Conservation (phyloP, 768 basidiomycete genomes). For the Podaxis mareebaensis region DNA sequence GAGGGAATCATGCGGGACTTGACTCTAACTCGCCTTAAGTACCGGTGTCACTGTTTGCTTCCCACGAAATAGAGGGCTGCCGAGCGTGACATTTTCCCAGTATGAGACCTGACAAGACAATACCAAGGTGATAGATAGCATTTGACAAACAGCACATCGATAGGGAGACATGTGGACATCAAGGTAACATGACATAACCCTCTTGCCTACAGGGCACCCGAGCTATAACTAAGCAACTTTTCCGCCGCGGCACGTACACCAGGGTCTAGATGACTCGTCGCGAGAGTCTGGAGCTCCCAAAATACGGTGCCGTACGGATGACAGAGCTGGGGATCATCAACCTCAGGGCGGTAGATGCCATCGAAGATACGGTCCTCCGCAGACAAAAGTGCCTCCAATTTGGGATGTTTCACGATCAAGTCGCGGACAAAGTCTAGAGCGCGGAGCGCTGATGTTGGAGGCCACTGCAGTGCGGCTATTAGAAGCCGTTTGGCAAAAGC, state of each 20-base stretch:
- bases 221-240: conserved; percentile 49
- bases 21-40: background rate
- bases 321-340: conserved; percentile 87
- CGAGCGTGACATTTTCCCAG: background rate
- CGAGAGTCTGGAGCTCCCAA: conserved; percentile 78
- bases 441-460: conserved; percentile 62
- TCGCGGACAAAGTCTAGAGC: conserved; percentile 72
- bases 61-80: background rate
- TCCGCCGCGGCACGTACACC: conserved; percentile 67
- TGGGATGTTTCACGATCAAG: conserved; percentile 75
- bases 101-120: background rate
- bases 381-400: conserved; percentile 80
- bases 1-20: background rate
- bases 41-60: background rate
- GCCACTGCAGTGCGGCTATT: conserved; percentile 78
- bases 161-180: background rate
- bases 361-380: conserved; percentile 85
- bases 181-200: conserved; percentile 16
- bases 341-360: conserved; percentile 81
- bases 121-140: conserved; percentile 1
- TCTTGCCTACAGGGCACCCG: conserved; percentile 28
- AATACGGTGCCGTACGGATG: conserved; percentile 83
- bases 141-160: background rate
- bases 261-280: conserved; percentile 62
- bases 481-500: conserved; percentile 95